Evolutionary conservation across 1,284 basidiomycete genomes (phyloP).

Genomic region (Marasmius oreades): DNA sequence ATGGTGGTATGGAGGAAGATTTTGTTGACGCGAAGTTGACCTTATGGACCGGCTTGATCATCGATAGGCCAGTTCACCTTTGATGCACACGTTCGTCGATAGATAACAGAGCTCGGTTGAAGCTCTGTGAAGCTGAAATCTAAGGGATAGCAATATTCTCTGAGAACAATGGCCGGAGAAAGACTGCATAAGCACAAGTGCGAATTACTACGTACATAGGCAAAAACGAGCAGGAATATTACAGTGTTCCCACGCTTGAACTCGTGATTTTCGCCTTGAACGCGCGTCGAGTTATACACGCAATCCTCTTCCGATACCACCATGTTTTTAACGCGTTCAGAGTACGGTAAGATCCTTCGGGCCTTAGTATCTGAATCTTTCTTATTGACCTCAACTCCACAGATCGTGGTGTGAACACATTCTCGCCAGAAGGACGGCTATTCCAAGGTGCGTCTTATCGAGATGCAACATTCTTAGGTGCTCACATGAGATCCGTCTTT

Average conservation of each 20-base stretch:
- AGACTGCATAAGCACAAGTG: too few relatives aligned
- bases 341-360: constrained; percentile 63
- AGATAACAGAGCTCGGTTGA: background rate
- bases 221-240: too few relatives aligned
- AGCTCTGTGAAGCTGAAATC: too few relatives aligned
- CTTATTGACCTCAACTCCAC: background rate
- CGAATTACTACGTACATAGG: too few relatives aligned
- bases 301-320: constrained; percentile 20
- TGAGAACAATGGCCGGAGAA: too few relatives aligned
- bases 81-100: constrained; percentile 6
- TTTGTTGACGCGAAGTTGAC: background rate
- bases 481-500: constrained; percentile 11
- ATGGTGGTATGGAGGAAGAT: constrained; percentile 4
- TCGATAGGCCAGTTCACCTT: background rate
- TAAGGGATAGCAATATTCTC: too few relatives aligned
- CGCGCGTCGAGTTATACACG: constrained; percentile 39
- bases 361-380: background rate
- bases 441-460: constrained; percentile 69
- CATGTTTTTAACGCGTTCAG: constrained; percentile 93
- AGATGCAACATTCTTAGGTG: background rate
- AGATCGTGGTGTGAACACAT: constrained; percentile 99
- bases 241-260: constrained; percentile 38
- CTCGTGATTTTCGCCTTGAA: constrained; percentile 21
- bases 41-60: background rate
- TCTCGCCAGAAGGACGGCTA: constrained; percentile 94